phyloP scores from a whole-genome alignment of 495 filamentous ascomycete genomes.

The Trichoderma asperelloides region DNA sequence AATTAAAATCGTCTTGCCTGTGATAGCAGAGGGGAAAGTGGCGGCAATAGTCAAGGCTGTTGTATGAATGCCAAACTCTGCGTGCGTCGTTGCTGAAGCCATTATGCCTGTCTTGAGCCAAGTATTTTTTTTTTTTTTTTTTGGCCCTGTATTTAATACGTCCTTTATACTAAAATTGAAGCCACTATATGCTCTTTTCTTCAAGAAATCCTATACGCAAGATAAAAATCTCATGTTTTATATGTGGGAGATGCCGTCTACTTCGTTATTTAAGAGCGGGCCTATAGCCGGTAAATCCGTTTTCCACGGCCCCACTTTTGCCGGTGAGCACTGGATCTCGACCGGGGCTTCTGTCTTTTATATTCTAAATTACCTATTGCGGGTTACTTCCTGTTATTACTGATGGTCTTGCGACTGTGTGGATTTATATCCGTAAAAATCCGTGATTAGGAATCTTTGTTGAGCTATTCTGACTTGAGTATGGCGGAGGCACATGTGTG shows the following conservation, averaged over 20 bases:
- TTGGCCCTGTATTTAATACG: neutral
- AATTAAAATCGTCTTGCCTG: conserved; percentile 23
- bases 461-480: too few relatives aligned
- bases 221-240: neutral
- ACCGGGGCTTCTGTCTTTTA: neutral
- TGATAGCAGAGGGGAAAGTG: neutral
- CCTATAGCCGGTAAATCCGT: conserved; percentile 1
- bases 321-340: neutral
- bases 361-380: too few relatives aligned
- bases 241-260: neutral
- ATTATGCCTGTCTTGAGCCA: conserved; percentile 10
- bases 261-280: neutral
- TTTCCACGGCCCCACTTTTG: conserved; percentile 1
- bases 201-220: neutral
- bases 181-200: neutral
- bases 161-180: neutral
- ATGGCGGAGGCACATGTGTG: too few relatives aligned
- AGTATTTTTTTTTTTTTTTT: neutral
- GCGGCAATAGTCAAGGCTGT: neutral
- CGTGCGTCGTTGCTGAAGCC: neutral
- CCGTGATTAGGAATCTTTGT: too few relatives aligned
- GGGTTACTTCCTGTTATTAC: too few relatives aligned
- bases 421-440: too few relatives aligned
- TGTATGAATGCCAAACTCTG: neutral
- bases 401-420: too few relatives aligned